Percentiles rank a stretch among this genome's conserved stretches.
Conservation (phyloP, 2,329 filamentous ascomycete species). For the Gremmenia infestans region DNA sequence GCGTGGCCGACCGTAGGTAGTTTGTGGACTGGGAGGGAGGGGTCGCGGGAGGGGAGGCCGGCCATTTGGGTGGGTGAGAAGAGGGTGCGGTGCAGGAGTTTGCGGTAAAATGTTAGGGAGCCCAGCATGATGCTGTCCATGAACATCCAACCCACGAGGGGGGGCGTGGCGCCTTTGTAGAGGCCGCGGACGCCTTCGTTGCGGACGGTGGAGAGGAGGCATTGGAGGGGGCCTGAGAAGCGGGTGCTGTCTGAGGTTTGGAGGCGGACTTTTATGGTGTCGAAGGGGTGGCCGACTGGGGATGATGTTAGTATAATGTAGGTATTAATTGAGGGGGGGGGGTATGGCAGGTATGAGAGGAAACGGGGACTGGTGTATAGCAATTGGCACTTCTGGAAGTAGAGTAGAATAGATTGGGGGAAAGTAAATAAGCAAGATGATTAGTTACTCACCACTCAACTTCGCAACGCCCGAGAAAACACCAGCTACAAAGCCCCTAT, state of each 20-base stretch:
- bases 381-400: too few species aligned
- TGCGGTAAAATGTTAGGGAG: slow-evolving; percentile 83
- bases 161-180: slow-evolving; percentile 92
- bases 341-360: background rate
- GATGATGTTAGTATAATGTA: background rate
- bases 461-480: slow-evolving; percentile 93
- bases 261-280: slow-evolving; percentile 93
- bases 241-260: slow-evolving; percentile 75
- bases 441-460: slow-evolving; percentile 59
- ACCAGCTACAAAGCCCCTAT: slow-evolving; percentile 96
- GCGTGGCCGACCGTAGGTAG: slow-evolving; percentile 79
- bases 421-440: background rate
- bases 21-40: slow-evolving; percentile 34
- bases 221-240: slow-evolving; percentile 83
- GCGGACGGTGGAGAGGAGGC: slow-evolving; percentile 74
- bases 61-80: slow-evolving; percentile 51
- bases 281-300: slow-evolving; percentile 69
- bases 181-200: slow-evolving; percentile 81
- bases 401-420: background rate
- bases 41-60: slow-evolving; percentile 23
- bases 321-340: too few species aligned
- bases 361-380: slow-evolving; percentile 29
- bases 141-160: slow-evolving; percentile 95
- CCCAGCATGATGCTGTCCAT: slow-evolving; percentile 94
- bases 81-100: slow-evolving; percentile 73